Evolutionary conservation across 495 filamentous ascomycete species (phyloP).

Genomic region (Oidiodendron maius): DNA sequence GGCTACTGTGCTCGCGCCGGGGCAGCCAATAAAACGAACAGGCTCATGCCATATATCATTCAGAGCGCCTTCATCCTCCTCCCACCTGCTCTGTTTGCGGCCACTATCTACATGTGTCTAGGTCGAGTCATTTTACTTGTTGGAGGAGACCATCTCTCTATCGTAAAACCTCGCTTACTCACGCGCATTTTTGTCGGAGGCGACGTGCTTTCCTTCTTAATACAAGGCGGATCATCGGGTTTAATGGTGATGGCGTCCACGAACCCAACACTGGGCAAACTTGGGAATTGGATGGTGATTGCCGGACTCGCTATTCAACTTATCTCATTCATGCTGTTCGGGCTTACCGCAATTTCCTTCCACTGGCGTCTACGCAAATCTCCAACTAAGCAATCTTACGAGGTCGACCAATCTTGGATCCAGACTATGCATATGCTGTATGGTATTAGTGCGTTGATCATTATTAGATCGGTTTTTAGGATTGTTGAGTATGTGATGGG

Average conservation of each 20-base stretch:
- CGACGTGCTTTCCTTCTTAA: constrained; percentile 32
- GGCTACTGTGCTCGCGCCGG: no score
- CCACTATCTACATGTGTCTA: no score
- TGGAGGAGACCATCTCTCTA: no score
- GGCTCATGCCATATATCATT: no score
- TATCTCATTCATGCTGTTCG: constrained; percentile 40
- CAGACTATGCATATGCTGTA: constrained; percentile 39
- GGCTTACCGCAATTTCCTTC: constrained; percentile 32
- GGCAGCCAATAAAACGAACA: no score
- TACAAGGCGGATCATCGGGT: constrained; percentile 26
- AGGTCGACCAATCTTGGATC: constrained; percentile 23
- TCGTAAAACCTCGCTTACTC: no score
- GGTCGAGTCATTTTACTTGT: no score
- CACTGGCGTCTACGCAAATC: constrained; percentile 13
- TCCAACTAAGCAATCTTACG: constrained; percentile 9
- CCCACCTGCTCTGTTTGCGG: no score
- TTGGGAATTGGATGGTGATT: constrained; percentile 35
- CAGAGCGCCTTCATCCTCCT: no score
- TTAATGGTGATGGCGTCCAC: constrained; percentile 24
- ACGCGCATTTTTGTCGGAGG: constrained; percentile 36
- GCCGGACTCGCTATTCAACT: constrained; percentile 37
- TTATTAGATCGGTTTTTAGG: constrained; percentile 53
- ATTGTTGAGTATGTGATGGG: constrained; percentile 56
- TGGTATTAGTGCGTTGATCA: constrained; percentile 41
- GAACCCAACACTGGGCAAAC: constrained; percentile 18